Evolutionary conservation across 768 basidiomycete genomes (phyloP).

Genomic region (Rhizopogon vulgaris): DNA sequence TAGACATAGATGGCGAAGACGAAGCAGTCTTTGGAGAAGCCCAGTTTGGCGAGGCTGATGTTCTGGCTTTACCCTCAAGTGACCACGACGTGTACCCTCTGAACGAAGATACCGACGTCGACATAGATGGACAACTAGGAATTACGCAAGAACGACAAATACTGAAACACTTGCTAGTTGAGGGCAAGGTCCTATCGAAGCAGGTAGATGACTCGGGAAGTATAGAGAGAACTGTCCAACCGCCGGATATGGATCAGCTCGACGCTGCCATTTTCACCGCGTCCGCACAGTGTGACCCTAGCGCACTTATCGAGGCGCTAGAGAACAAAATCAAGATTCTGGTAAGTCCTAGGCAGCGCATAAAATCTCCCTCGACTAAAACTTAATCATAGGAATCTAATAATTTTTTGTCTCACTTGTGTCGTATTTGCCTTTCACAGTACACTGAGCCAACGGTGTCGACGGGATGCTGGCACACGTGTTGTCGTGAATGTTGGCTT

Average conservation of each 20-base stretch:
- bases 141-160: constrained; percentile 25
- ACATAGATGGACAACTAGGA: constrained; percentile 19
- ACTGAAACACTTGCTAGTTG: constrained; percentile 48
- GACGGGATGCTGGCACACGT: constrained; percentile 86
- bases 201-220: constrained; percentile 18
- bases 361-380: background rate
- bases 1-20: constrained; percentile 79
- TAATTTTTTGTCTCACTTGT: constrained; percentile 41
- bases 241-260: constrained; percentile 39
- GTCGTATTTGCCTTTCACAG: constrained; percentile 76
- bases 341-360: constrained; percentile 29
- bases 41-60: constrained; percentile 74
- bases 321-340: constrained; percentile 56
- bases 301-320: constrained; percentile 46
- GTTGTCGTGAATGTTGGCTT: constrained; percentile 78
- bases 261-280: constrained; percentile 47
- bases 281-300: constrained; percentile 40
- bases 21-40: constrained; percentile 56
- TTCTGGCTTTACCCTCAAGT: constrained; percentile 33
- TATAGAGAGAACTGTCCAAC: constrained; percentile 32
- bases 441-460: constrained; percentile 76
- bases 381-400: background rate
- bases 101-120: constrained; percentile 39
- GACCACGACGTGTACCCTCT: constrained; percentile 23
- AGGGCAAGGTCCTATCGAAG: constrained; percentile 34